Base-by-base conservation (phyloP, 2,329 filamentous ascomycete genomes). In the Phyllosticta paracitricarpa region DNA sequence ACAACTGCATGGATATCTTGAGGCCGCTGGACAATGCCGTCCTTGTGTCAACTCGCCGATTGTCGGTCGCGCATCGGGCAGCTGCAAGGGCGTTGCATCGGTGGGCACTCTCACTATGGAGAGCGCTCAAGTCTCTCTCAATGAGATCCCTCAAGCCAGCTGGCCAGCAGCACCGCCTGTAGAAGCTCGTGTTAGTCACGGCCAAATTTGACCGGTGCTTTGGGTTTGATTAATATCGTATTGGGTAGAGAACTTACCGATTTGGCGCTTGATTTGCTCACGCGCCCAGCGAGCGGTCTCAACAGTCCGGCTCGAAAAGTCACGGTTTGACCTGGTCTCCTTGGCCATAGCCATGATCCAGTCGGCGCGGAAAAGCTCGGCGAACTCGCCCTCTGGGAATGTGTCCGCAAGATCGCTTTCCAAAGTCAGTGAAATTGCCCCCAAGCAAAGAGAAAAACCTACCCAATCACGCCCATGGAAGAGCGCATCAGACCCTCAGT, bases 381-480 rank as follows among this genome's bases (percentile, higher is more conserved):
- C 81, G 66, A 96, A 87, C 74, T 97, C 89, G 68, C 94, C 93
- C 67, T 89, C 87, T 58, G 93, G 93, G 79, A 95, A 99, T 1
- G 91, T 87, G 70, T 97, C 93, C 56, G 93, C 91, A 65, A 99
- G 83, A 72, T 99, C 94, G 79, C 93, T 96, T 66, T 6, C 12
- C 7, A 28, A 6, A 14, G 71, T 81, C 72, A 84, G 75, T 61
- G 51, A 22, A 17, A 51, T 22, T 14, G 8, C 40, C n/a, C 10
- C 35, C 59, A 51, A 54, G 9, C 28, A 61, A 19, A 64, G 57
- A 51, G 12, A 56, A 14, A 19, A 24, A 77, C 87, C 73, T 83
- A 96, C 91, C 92, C 94, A 77, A 99, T 89, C 61, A 97, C 92
- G 74, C 94, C 94, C 90, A 97, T 97, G 8, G 89, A 85, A n/a